A percentile compares a stretch with the other conserved stretches of the same genome.
These are phyloP conservation scores for Cenchrus americanus DNA, from an alignment of 176 grass and related monocot genomes.

Conservation along the genomic window DNA sequence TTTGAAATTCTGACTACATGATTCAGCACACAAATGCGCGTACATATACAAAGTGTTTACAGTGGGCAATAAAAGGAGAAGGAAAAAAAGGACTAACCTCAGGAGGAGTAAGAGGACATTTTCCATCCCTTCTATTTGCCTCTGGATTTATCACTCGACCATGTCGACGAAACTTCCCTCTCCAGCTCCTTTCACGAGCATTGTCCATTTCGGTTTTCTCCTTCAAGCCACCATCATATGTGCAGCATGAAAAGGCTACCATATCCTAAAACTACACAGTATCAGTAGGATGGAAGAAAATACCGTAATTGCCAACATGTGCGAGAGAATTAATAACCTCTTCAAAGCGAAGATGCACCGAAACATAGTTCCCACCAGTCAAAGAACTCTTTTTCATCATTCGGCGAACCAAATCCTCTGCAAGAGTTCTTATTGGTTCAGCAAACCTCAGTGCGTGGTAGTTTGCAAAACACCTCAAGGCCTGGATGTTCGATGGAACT, in stretches of 20 bases:
- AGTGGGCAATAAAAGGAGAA: not conserved
- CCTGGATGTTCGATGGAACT: constrained; percentile 69
- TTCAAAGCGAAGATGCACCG: constrained; percentile 98
- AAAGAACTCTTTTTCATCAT: constrained; percentile 80
- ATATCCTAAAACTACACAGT: constrained; percentile 71
- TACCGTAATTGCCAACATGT: constrained; percentile 11
- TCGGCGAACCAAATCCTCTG: constrained; percentile 70
- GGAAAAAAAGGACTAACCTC: constrained; percentile 59
- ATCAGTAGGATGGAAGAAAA: constrained; percentile 37
- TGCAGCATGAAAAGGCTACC: constrained; percentile 99
- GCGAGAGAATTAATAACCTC: constrained; percentile 56
- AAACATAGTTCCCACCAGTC: constrained; percentile 80
- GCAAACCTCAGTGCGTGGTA: constrained; percentile 87
- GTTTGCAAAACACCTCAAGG: constrained; percentile 84
- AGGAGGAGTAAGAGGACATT: constrained; percentile 88
- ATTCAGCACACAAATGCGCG: not conserved
- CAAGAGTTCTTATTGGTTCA: constrained; percentile 75
- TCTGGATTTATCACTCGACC: constrained; percentile 89
- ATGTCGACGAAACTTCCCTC: constrained; percentile 79
- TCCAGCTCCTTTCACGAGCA: constrained; percentile 91
- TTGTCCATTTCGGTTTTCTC: constrained; percentile 91
- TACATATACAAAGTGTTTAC: not conserved
- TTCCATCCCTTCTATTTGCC: constrained; percentile 84
- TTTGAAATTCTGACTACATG: not conserved
- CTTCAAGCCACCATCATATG: constrained; percentile 83